Evolutionary conservation across 768 basidiomycete genomes (phyloP).

Genomic region (Lactifluus piperatus): DNA sequence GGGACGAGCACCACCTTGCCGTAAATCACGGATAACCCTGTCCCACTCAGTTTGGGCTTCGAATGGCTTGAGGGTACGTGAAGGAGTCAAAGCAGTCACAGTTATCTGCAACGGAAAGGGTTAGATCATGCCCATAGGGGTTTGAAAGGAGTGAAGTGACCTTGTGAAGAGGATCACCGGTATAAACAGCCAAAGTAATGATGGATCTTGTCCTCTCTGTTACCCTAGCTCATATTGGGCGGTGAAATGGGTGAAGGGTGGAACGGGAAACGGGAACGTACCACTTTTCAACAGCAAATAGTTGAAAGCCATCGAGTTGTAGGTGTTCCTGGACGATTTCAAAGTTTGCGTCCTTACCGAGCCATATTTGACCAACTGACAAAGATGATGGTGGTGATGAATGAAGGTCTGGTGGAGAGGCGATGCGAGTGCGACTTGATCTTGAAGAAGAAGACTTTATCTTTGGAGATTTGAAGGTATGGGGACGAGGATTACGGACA

Average conservation of each 20-base stretch:
- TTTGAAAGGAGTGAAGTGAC: constrained; percentile 24
- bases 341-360: constrained; percentile 39
- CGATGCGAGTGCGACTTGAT: constrained; percentile 14
- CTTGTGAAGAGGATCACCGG: constrained; percentile 63
- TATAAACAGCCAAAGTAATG: constrained; percentile 63
- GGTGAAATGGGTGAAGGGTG: background rate
- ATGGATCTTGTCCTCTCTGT: constrained; percentile 54
- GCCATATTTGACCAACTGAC: constrained; percentile 29
- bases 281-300: constrained; percentile 88
- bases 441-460: background rate
- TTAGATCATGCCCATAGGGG: background rate
- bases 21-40: constrained; percentile 48
- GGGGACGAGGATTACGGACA: constrained; percentile 6
- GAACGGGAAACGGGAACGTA: constrained; percentile 23
- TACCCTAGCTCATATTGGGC: constrained; percentile 37
- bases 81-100: constrained; percentile 47
- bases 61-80: constrained; percentile 31
- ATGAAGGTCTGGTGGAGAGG: background rate
- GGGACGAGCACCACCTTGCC: constrained; percentile 66
- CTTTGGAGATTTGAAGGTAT: constrained; percentile 11
- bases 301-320: constrained; percentile 57
- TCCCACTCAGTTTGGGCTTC: constrained; percentile 53
- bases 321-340: constrained; percentile 41
- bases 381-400: background rate
- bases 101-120: constrained; percentile 38